A percentile compares a stretch with the other conserved stretches of the same genome.
Conservation (phyloP, 1,284 basidiomycete genomes). For the Stygiomarasmius scandens region DNA sequence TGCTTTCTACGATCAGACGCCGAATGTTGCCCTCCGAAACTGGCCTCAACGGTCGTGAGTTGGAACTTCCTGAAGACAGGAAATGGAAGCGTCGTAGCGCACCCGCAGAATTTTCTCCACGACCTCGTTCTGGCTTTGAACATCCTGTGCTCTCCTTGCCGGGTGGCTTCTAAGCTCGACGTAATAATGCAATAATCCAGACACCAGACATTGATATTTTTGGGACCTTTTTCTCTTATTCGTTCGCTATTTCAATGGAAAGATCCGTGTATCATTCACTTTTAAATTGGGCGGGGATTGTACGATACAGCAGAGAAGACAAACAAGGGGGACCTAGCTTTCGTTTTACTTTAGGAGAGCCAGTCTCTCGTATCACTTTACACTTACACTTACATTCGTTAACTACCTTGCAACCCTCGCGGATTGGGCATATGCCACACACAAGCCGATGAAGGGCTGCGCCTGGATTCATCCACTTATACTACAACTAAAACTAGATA, state of each 20-base stretch:
- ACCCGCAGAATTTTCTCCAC: slow-evolving; percentile 46
- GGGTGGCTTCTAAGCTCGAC: slow-evolving; percentile 43
- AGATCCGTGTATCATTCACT: background rate
- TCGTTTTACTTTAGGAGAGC: slow-evolving; percentile 5
- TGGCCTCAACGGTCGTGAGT: slow-evolving; percentile 19
- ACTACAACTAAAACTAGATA: background rate
- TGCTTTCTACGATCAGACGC: slow-evolving; percentile 64
- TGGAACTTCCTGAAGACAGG: slow-evolving; percentile 30
- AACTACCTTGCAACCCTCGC: background rate
- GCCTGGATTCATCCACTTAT: background rate
- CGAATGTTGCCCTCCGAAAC: slow-evolving; percentile 45
- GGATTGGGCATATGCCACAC: background rate
- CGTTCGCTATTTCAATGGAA: slow-evolving; percentile 3
- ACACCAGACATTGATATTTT: background rate
- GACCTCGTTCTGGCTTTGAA: slow-evolving; percentile 45
- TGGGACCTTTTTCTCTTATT: slow-evolving; percentile 2
- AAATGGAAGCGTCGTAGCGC: slow-evolving; percentile 51
- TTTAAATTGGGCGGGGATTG: slow-evolving; percentile 4
- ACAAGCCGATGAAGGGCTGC: background rate
- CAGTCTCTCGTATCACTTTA: slow-evolving; percentile 5
- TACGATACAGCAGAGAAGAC: slow-evolving; percentile 1
- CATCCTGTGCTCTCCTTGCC: slow-evolving; percentile 48
- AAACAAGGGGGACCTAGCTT: background rate
- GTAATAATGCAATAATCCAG: background rate
- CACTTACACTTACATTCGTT: slow-evolving; percentile 2